Percentiles rank a stretch among this genome's conserved stretches.
phyloP scores from a whole-genome alignment of 2,329 filamentous ascomycete species.

The Xylaria sp. region DNA sequence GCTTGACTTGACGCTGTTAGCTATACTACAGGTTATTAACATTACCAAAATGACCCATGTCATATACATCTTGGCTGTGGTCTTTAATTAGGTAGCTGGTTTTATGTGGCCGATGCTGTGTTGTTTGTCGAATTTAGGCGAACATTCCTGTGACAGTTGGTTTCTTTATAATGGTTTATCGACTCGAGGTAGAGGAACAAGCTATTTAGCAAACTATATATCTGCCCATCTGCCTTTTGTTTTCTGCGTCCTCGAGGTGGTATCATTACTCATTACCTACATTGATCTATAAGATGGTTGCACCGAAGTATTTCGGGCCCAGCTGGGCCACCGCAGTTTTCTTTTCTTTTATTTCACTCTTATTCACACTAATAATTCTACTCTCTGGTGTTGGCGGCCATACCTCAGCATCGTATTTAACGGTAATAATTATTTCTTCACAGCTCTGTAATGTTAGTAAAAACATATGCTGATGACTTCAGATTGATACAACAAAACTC shows the following conservation, averaged over 20 bases:
- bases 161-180: slow-evolving; percentile 23
- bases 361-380: slow-evolving; percentile 45
- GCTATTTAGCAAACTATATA: not conserved
- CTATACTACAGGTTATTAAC: slow-evolving; percentile 11
- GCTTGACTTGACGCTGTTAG: not conserved
- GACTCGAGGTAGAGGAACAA: not conserved
- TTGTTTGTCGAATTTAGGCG: slow-evolving; percentile 6
- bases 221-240: slow-evolving; percentile 4
- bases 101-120: slow-evolving; percentile 19
- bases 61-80: not conserved
- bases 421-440: slow-evolving; percentile 42
- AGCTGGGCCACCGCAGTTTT: slow-evolving; percentile 37
- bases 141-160: not conserved
- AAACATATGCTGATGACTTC: slow-evolving; percentile 10
- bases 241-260: not conserved
- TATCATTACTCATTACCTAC: not conserved
- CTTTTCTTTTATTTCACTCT: slow-evolving; percentile 41
- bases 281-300: slow-evolving; percentile 27
- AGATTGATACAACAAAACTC: slow-evolving; percentile 48
- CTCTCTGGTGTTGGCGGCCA: slow-evolving; percentile 45
- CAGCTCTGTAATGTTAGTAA: not conserved
- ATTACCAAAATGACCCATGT: not conserved
- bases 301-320: slow-evolving; percentile 23
- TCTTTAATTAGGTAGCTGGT: slow-evolving; percentile 24
- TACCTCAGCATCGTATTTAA: slow-evolving; percentile 49